A percentile compares a stretch with the other conserved stretches of the same genome.
Conservation (phyloP, 345 rosid species). For the Salix arbutifolia region DNA sequence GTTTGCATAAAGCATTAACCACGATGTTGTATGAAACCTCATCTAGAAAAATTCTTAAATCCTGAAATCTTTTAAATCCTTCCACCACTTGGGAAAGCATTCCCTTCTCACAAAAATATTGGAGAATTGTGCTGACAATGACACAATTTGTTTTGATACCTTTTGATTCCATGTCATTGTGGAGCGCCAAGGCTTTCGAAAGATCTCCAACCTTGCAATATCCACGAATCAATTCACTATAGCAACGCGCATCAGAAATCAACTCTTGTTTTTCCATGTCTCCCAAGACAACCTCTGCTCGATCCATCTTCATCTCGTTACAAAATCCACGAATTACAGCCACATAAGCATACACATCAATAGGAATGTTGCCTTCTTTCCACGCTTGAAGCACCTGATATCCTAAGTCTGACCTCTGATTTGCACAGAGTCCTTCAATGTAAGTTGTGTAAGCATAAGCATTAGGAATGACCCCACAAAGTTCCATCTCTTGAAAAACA, state of each 20-base stretch:
- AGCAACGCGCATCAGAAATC: slow-evolving; percentile 40
- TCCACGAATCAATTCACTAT: slow-evolving; percentile 41
- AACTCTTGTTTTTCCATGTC: slow-evolving; percentile 49
- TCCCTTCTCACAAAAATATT: slow-evolving; percentile 46
- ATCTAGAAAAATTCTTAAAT: slow-evolving; percentile 46
- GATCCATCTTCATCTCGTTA: slow-evolving; percentile 26
- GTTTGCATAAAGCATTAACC: slow-evolving; percentile 55
- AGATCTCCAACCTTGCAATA: slow-evolving; percentile 43
- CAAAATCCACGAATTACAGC: slow-evolving; percentile 19
- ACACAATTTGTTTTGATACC: slow-evolving; percentile 58
- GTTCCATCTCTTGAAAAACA: slow-evolving; percentile 13
- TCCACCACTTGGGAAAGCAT: slow-evolving; percentile 30
- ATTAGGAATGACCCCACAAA: neutral
- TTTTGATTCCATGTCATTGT: slow-evolving; percentile 38
- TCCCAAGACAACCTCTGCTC: slow-evolving; percentile 44
- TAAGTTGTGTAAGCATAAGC: slow-evolving; percentile 10
- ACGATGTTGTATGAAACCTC: slow-evolving; percentile 50
- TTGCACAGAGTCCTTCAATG: slow-evolving; percentile 16
- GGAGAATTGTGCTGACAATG: slow-evolving; percentile 51
- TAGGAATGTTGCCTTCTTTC: slow-evolving; percentile 25
- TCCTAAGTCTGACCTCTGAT: slow-evolving; percentile 4
- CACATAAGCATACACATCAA: slow-evolving; percentile 21
- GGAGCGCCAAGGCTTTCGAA: slow-evolving; percentile 41
- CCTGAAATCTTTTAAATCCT: slow-evolving; percentile 36
- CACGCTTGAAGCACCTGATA: slow-evolving; percentile 28